Evolutionary conservation across 2,329 filamentous ascomycete species (phyloP).

Genomic region (Trichoderma citrinoviride): DNA sequence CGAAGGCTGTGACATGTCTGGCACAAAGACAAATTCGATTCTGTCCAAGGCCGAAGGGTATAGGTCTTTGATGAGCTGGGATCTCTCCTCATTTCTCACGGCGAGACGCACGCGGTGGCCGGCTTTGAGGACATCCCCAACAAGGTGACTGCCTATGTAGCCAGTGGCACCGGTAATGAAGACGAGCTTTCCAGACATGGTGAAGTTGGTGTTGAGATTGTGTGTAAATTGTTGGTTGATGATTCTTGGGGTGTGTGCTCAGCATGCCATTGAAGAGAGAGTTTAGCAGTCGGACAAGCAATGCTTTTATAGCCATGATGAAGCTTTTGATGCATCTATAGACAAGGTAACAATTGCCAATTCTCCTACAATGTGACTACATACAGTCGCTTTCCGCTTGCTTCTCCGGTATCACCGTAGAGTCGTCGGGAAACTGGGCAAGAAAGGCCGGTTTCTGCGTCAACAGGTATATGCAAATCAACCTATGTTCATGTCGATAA

Average conservation of each 20-base stretch:
- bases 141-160: slow-evolving; percentile 23
- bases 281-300: background rate
- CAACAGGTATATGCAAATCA: background rate
- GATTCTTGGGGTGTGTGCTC: background rate
- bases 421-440: background rate
- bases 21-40: slow-evolving; percentile 11
- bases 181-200: slow-evolving; percentile 9
- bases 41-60: slow-evolving; percentile 16
- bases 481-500: no score
- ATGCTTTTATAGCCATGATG: background rate
- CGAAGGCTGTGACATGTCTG: slow-evolving; percentile 31
- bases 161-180: slow-evolving; percentile 25
- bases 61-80: slow-evolving; percentile 7
- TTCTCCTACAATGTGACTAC: background rate
- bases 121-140: slow-evolving; percentile 13
- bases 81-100: slow-evolving; percentile 21
- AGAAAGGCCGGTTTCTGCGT: background rate
- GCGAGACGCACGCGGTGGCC: slow-evolving; percentile 23
- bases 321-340: background rate
- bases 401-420: background rate
- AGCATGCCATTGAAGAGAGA: background rate
- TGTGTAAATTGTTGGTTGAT: background rate
- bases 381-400: background rate
- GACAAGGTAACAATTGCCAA: background rate
- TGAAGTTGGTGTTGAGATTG: background rate